phyloP scores from a whole-genome alignment of 106 monocot species.

The Platanthera zijinensis region DNA sequence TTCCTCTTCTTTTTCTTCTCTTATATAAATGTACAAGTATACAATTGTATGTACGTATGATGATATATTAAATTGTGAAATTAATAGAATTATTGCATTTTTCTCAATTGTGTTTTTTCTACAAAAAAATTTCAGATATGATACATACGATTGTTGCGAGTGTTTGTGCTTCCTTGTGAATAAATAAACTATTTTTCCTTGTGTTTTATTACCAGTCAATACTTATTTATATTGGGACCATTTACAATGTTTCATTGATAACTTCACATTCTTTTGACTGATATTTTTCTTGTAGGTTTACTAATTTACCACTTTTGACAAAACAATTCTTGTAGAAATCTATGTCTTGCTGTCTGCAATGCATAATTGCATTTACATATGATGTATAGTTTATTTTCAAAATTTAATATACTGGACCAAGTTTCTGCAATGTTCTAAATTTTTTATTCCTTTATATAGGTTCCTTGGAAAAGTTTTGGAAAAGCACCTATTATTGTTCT shows the following conservation, averaged over 20 bases:
- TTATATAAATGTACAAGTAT: no score
- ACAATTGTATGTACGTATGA: no score
- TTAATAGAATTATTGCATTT: no score
- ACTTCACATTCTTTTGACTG: not conserved
- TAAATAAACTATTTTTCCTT: no score
- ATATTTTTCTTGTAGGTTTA: not conserved
- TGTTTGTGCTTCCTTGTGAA: no score
- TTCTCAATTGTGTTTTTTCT: no score
- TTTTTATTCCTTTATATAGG: slow-evolving; percentile 29
- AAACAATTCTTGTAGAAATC: not conserved
- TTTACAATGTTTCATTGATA: not conserved
- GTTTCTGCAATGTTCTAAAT: not conserved
- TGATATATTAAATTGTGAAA: no score
- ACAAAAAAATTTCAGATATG: no score
- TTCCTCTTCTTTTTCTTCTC: no score
- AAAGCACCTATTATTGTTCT: slow-evolving; percentile 74
- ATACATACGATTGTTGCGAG: no score
- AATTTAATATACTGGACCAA: not conserved
- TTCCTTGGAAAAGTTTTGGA: slow-evolving; percentile 98
- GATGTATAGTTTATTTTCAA: not conserved
- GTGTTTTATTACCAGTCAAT: no score
- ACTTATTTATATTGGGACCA: not conserved
- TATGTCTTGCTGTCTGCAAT: not conserved
- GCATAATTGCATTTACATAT: not conserved
- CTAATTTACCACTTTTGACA: not conserved